Base-by-base conservation (phyloP, 2,329 filamentous ascomycete species). In the Aspergillus sp. region DNA sequence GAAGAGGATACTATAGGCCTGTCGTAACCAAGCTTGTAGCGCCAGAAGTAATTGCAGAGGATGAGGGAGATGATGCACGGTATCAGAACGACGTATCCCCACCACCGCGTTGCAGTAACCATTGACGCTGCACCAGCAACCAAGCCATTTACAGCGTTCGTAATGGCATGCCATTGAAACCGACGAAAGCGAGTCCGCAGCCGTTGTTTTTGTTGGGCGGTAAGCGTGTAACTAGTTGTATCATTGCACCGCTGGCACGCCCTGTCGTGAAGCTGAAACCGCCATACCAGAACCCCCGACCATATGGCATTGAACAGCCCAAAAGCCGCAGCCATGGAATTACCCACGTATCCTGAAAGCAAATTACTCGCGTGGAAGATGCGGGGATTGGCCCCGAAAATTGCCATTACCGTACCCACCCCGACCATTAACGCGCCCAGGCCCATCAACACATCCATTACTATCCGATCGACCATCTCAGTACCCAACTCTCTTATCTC, bases 331-430 rank as follows among this genome's bases (percentile, higher is more conserved):
- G 75, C 70, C 1, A 75, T 70, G 0, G 70, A 64, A 49, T 81
- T 81, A 2, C 78, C 78, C 15, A 81, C 65, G 49, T 79, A 80
- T 1, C 78, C 78, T 0, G 78, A 79, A 0, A 81, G 58, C 2
- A 80, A 58, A 47, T 81, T 81, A 54, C 74, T 78, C 0, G 73
- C 71, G 0, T 61, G 3, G 47, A 62, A 81, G 0, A 79, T 66
- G 0, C 32, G 49, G 0, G 25, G 60, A 43, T 78, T 66, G 0
- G 66, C 71, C 1, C 78, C 78, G 1, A 65, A 74, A 13, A 80
- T 79, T 7, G 78, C 78, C 70, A 81, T 69, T 49, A 74, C 68
- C 0, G 78, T 79, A 7, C 78, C 78, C 0, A 69, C 55, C 5
- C 72, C 73, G 13, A 81, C 77, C 2, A 79, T 54, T 1, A 80